Percentiles rank a stretch among this genome's conserved stretches.
Evolutionary conservation across 805 yeast species (phyloP).

Genomic region (Ascoidea asiatica): DNA sequence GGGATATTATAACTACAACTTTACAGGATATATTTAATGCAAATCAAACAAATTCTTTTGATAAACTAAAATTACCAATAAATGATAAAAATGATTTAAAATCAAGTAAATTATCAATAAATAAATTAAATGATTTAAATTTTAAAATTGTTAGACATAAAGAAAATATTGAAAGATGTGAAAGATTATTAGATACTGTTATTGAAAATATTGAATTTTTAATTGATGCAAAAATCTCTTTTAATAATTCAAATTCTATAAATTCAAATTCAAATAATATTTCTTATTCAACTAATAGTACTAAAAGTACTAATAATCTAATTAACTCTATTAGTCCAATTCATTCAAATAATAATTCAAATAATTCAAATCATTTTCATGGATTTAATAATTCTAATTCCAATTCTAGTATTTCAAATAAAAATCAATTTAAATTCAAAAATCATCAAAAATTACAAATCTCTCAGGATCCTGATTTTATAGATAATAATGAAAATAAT

Average conservation of each 20-base stretch:
- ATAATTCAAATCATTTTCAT: not conserved
- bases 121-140: conserved; percentile 25
- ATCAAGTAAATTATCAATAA: conserved; percentile 20
- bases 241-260: no score
- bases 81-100: conserved; percentile 16
- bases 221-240: conserved; percentile 16
- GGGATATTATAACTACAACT: conserved; percentile 57
- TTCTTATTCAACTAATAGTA: conserved; percentile 11
- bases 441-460: not conserved
- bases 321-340: not conserved
- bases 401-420: not conserved
- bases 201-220: conserved; percentile 33
- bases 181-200: conserved; percentile 26
- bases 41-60: conserved; percentile 41
- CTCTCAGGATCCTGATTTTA: not conserved
- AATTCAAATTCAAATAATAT: not conserved
- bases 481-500: not conserved
- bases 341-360: conserved; percentile 5
- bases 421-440: not conserved
- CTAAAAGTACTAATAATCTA: conserved; percentile 2
- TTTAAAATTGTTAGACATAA: conserved; percentile 36
- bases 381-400: not conserved
- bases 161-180: conserved; percentile 42
- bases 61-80: conserved; percentile 16
- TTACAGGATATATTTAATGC: conserved; percentile 56